Evolutionary conservation across 208 protist species (phyloP).

Genomic region (Trypanosoma avium): DNA sequence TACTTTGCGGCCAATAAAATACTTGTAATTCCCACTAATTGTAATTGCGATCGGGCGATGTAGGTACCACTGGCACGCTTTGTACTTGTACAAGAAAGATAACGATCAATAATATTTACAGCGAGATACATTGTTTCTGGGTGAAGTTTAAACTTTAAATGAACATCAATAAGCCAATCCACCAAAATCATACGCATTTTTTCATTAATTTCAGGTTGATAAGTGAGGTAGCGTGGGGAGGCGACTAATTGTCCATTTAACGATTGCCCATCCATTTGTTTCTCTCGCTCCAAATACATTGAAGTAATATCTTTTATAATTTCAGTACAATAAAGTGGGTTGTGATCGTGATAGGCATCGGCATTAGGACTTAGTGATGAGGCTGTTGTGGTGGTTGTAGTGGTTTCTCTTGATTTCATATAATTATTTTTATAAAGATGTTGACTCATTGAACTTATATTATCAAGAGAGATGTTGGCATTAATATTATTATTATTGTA

Average conservation of each 20-base stretch:
- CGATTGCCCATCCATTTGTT: constrained; percentile 50
- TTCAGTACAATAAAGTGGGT: constrained; percentile 75
- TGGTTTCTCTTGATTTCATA: no score
- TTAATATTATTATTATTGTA: constrained; percentile 16
- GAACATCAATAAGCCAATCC: constrained; percentile 98
- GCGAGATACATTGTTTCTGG: constrained; percentile 97
- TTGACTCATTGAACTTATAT: background rate
- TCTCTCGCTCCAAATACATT: constrained; percentile 76
- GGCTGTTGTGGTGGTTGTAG: no score
- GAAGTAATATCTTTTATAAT: constrained; percentile 83
- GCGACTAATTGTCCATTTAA: constrained; percentile 55
- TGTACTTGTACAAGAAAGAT: constrained; percentile 77
- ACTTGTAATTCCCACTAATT: constrained; percentile 94
- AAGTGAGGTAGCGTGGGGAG: constrained; percentile 76
- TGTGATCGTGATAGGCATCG: constrained; percentile 47
- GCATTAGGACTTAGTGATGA: constrained; percentile 33
- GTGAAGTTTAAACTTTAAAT: constrained; percentile 96
- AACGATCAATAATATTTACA: constrained; percentile 97
- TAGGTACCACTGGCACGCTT: constrained; percentile 53
- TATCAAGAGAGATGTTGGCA: background rate
- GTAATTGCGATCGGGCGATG: constrained; percentile 88
- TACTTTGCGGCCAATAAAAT: constrained; percentile 93
- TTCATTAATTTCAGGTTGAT: constrained; percentile 94
- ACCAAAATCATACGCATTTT: constrained; percentile 98
- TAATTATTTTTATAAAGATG: no score